A percentile compares a stretch with the other conserved stretches of the same genome.
Evolutionary conservation across 2,329 filamentous ascomycete species (phyloP).

Genomic region (Hypoxylon sp.): DNA sequence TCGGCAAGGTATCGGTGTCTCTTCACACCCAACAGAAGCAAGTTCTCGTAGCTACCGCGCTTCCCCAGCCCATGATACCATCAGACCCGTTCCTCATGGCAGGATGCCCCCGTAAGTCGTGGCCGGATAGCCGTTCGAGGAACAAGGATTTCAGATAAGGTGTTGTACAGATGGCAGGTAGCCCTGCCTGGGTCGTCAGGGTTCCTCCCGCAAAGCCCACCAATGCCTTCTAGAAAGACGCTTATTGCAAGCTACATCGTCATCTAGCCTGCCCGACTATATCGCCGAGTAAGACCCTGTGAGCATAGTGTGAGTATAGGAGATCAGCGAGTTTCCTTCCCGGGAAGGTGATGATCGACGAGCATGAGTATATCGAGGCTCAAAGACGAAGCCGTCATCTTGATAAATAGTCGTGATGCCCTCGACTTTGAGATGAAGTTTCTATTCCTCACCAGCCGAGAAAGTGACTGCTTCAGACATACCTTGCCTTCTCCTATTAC

Average conservation of each 20-base stretch:
- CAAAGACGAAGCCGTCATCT: slow-evolving; percentile 21
- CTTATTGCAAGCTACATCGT: slow-evolving; percentile 35
- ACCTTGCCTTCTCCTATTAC: slow-evolving; percentile 13
- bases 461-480: slow-evolving; percentile 22
- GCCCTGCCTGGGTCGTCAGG: slow-evolving; percentile 27
- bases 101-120: slow-evolving; percentile 5
- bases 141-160: slow-evolving; percentile 39
- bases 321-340: slow-evolving; percentile 36
- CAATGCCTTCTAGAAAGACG: slow-evolving; percentile 26
- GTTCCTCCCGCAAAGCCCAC: slow-evolving; percentile 21
- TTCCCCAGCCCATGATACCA: slow-evolving; percentile 35
- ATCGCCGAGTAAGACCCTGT: slow-evolving; percentile 41
- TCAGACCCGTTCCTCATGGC: slow-evolving; percentile 22
- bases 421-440: slow-evolving; percentile 26
- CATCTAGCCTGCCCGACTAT: slow-evolving; percentile 39
- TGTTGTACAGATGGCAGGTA: slow-evolving; percentile 11
- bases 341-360: slow-evolving; percentile 33
- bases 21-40: slow-evolving; percentile 26
- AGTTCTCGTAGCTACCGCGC: slow-evolving; percentile 36
- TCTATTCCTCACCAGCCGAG: slow-evolving; percentile 31
- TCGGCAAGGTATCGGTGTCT: slow-evolving; percentile 24
- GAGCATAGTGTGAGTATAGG: slow-evolving; percentile 32
- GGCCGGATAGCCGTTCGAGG: slow-evolving; percentile 19
- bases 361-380: slow-evolving; percentile 28
- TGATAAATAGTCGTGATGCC: slow-evolving; percentile 46